phyloP scores from a whole-genome alignment of 345 rosid species.

The Kandelia obovata region DNA sequence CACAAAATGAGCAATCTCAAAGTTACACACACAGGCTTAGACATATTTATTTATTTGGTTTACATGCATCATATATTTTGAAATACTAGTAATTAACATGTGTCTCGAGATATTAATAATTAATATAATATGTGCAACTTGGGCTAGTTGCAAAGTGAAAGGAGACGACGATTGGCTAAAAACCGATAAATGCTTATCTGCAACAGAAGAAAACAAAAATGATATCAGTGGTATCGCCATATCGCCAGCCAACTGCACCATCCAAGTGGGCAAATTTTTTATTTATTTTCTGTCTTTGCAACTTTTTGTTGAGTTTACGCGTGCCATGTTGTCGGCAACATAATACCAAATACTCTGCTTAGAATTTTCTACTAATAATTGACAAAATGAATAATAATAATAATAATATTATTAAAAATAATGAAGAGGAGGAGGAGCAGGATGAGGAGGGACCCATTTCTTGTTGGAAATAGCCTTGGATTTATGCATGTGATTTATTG shows the following conservation, averaged over 20 bases:
- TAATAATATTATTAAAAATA: too few species aligned
- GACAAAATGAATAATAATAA: background rate
- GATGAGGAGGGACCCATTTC: background rate
- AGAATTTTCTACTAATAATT: background rate
- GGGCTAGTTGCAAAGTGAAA: too few species aligned
- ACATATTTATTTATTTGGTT: too few species aligned
- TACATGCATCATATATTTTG: too few species aligned
- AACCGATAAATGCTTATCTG: slow-evolving; percentile 27
- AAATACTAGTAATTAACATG: too few species aligned
- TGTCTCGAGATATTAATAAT: too few species aligned
- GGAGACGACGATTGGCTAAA: background rate
- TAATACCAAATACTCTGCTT: background rate
- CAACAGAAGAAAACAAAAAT: slow-evolving; percentile 17
- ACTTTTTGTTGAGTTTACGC: slow-evolving; percentile 7
- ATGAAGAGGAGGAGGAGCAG: too few species aligned
- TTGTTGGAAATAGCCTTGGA: background rate
- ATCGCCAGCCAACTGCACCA: slow-evolving; percentile 21
- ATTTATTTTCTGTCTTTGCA: background rate
- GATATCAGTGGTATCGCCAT: background rate
- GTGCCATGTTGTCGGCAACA: slow-evolving; percentile 72
- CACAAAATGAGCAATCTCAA: too few species aligned
- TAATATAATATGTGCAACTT: too few species aligned
- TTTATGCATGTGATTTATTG: background rate
- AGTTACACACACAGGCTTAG: too few species aligned
- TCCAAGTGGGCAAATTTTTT: slow-evolving; percentile 14